Conservation (phyloP, 2,329 filamentous ascomycete genomes). For the Hypoxylon sp. region DNA sequence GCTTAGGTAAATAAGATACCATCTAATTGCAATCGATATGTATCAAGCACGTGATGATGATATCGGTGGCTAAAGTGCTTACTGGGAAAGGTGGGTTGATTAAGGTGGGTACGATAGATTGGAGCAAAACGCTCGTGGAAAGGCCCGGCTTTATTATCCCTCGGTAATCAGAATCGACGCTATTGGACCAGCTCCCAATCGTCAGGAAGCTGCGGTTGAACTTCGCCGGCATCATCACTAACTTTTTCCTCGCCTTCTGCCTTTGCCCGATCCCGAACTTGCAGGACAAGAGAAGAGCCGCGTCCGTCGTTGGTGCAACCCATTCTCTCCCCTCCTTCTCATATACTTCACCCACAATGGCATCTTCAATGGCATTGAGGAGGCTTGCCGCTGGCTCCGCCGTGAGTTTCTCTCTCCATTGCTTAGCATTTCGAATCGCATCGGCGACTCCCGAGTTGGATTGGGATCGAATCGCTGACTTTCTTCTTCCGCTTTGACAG, state of each 20-base stretch:
- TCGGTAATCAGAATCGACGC: slow-evolving; percentile 51
- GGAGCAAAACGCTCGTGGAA: slow-evolving; percentile 20
- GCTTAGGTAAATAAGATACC: slow-evolving; percentile 10
- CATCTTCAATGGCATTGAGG: slow-evolving; percentile 74
- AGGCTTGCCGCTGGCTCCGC: slow-evolving; percentile 68
- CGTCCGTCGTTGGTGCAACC: slow-evolving; percentile 35
- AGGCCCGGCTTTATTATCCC: slow-evolving; percentile 47
- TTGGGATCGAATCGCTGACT: slow-evolving; percentile 29
- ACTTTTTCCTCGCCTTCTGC: slow-evolving; percentile 38
- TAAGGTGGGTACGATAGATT: slow-evolving; percentile 15
- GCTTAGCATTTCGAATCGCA: slow-evolving; percentile 30
- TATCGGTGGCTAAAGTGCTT: slow-evolving; percentile 32
- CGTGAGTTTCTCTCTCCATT: slow-evolving; percentile 59
- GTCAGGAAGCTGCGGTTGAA: slow-evolving; percentile 47
- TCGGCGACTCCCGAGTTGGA: slow-evolving; percentile 9
- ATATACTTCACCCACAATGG: slow-evolving; percentile 57
- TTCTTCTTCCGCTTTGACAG: slow-evolving; percentile 55
- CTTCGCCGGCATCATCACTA: slow-evolving; percentile 49
- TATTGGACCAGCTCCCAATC: slow-evolving; percentile 47
- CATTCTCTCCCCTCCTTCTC: slow-evolving; percentile 34
- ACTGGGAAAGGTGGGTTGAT: slow-evolving; percentile 10
- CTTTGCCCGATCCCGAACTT: slow-evolving; percentile 43
- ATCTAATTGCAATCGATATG: not conserved
- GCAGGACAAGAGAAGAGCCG: slow-evolving; percentile 51
- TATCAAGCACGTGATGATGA: slow-evolving; percentile 28